Percentiles rank a stretch among this genome's conserved stretches.
These are phyloP conservation scores for Geotrichum aggregatum DNA, from an alignment of 1,139 yeast genomes.

Conservation along the genomic window DNA sequence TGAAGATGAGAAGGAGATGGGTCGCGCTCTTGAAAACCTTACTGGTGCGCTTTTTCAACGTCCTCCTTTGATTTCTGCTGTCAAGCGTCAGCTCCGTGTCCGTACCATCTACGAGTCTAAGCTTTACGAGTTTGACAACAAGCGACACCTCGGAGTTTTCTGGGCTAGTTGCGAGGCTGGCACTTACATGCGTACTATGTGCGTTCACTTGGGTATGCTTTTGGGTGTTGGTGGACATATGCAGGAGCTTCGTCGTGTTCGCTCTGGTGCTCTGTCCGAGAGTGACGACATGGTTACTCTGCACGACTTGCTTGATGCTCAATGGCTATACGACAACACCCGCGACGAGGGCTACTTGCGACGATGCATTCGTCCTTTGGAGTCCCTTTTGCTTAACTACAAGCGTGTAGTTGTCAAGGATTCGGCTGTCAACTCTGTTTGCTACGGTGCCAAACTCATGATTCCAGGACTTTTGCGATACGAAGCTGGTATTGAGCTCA, in stretches of 20 bases:
- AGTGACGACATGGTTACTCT: constrained; percentile 87
- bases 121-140: constrained; percentile 91
- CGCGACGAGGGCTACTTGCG: constrained; percentile 94
- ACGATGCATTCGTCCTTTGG: constrained; percentile 91
- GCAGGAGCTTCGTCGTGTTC: constrained; percentile 99
- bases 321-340: constrained; percentile 94
- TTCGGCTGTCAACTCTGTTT: constrained; percentile 95
- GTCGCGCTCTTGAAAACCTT: constrained; percentile 82
- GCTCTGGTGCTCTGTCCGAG: constrained; percentile 94
- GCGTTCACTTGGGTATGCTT: constrained; percentile 98
- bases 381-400: constrained; percentile 87
- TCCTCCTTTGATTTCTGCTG: constrained; percentile 98
- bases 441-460: constrained; percentile 99
- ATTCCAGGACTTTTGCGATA: constrained; percentile 96
- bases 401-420: constrained; percentile 97
- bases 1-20: constrained; percentile 85
- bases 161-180: constrained; percentile 99
- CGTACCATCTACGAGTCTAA: constrained; percentile 96
- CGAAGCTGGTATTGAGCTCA: constrained; percentile 95
- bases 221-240: constrained; percentile 98
- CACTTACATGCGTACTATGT: constrained; percentile 97
- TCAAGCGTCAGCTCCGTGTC: constrained; percentile 96
- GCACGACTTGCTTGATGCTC: constrained; percentile 97
- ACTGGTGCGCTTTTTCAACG: constrained; percentile 99
- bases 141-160: constrained; percentile 94